Evolutionary conservation across 164 flowering plant genomes (phyloP).

Genomic region (Piper betle): DNA sequence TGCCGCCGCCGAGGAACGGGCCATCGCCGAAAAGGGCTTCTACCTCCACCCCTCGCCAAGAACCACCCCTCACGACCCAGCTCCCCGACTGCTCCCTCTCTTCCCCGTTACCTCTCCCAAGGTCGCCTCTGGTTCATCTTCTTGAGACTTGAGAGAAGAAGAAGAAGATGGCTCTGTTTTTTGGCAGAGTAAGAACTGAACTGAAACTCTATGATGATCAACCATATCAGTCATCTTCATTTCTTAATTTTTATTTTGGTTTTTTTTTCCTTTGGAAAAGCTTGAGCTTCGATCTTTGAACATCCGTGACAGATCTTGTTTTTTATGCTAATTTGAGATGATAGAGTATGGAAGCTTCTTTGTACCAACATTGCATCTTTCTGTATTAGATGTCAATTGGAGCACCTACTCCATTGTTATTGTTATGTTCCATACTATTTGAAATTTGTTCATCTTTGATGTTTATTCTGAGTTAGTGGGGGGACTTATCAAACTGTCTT

Average conservation of each 20-base stretch:
- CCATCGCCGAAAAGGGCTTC: slow-evolving; percentile 83
- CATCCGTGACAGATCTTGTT: slow-evolving; percentile 2
- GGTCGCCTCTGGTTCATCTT: slow-evolving; percentile 17
- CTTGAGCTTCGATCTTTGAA: too few relatives aligned
- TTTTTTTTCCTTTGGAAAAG: slow-evolving; percentile 6
- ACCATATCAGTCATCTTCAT: slow-evolving; percentile 4
- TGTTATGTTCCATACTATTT: not conserved
- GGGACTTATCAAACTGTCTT: too few relatives aligned
- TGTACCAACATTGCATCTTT: not conserved
- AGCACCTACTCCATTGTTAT: not conserved
- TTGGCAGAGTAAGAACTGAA: too few relatives aligned
- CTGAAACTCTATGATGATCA: too few relatives aligned
- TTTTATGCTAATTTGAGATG: not conserved
- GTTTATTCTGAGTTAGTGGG: not conserved
- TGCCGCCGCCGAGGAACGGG: slow-evolving; percentile 67
- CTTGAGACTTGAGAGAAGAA: not conserved
- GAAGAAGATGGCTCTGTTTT: not conserved
- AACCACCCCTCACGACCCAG: not conserved
- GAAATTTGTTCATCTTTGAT: not conserved
- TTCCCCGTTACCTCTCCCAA: slow-evolving; percentile 75
- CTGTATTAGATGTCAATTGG: not conserved
- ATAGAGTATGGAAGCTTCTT: not conserved
- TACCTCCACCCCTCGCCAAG: slow-evolving; percentile 59
- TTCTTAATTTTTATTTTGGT: not conserved
- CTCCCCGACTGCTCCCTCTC: slow-evolving; percentile 61